A percentile compares a stretch with the other conserved stretches of the same genome.
These are phyloP conservation scores for Oldenlandia corymbosa DNA, from an alignment of 257 asterid genomes.

Conservation along the genomic window DNA sequence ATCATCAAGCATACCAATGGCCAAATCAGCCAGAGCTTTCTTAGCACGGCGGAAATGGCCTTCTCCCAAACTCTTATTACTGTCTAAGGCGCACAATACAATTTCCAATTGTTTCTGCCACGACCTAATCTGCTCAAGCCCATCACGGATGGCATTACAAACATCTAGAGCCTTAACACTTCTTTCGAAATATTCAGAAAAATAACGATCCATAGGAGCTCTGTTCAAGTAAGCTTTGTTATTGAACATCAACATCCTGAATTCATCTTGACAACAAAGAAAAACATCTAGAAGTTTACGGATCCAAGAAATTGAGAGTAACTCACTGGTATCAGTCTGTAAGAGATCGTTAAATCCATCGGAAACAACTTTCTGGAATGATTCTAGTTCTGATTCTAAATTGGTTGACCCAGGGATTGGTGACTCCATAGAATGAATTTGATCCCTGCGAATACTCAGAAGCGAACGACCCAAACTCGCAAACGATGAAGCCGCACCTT, in stretches of 20 bases:
- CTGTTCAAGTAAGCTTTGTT: constrained; percentile 31
- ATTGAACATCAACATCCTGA: constrained; percentile 46
- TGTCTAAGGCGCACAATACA: constrained; percentile 60
- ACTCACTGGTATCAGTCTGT: constrained; percentile 31
- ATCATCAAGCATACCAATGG: constrained; percentile 84
- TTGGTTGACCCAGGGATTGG: constrained; percentile 30
- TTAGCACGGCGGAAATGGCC: constrained; percentile 91
- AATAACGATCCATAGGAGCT: constrained; percentile 59
- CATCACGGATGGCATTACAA: constrained; percentile 88
- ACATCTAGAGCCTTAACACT: constrained; percentile 84
- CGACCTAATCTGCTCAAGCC: constrained; percentile 79
- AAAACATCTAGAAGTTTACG: constrained; percentile 64
- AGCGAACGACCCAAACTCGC: constrained; percentile 56
- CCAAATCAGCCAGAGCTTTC: constrained; percentile 65
- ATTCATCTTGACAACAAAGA: constrained; percentile 78
- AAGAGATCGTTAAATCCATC: constrained; percentile 52
- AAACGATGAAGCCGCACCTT: constrained; percentile 48
- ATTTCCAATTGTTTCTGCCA: constrained; percentile 91
- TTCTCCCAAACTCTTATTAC: constrained; percentile 66
- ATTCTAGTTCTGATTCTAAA: constrained; percentile 48
- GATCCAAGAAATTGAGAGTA: constrained; percentile 72
- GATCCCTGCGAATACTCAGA: constrained; percentile 65
- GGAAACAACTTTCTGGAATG: constrained; percentile 59
- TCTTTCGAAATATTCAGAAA: constrained; percentile 69
- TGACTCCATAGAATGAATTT: constrained; percentile 73